Evolutionary conservation across 2,329 filamentous ascomycete genomes (phyloP), one percentile per base, ranked within the genome.

Genomic region (Aspergillus proliferans): DNA sequence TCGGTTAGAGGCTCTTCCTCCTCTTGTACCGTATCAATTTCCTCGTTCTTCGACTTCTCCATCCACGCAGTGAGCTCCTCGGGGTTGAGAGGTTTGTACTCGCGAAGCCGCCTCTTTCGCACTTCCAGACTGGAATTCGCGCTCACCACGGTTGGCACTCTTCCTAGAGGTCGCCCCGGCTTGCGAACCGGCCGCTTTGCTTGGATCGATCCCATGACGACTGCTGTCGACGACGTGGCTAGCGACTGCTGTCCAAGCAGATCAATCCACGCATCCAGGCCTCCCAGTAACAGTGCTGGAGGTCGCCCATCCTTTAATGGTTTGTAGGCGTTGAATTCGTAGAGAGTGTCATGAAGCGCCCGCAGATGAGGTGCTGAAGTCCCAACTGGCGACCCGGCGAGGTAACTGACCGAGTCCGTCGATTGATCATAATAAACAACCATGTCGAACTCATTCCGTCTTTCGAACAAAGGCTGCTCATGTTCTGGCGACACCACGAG

Each of bases 371-470:
- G 73, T 21, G 73, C 70, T 45, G 70, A 75, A 15, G 71, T 74
- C 34, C 65, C 70, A 44, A 65, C 69, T 21, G 70, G 62, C 60
- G 72, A 66, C 68, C 78, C 63, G 68, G 69, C 58, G 49, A 80
- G 70, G 59, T 78, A 94, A 59, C 54, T 74, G 56, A 68, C 79
- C 50, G 61, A 87, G 76, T 65, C 78, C 53, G 81, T 84, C 12
- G 66, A 70, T 56, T 92, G 80, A 66, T 98, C 90, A 65, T 97
- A 95, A 60, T 94, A 93, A 0, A 98, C 87, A 9, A 98, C 80
- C 39, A 96, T 71, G 57, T 97, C 90, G 59, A 87, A 95, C 48
- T 86, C 78, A 54, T 91, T 79, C 12, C 82, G 74, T 47, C 85
- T 80, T 48, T 82, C 83, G 59, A 95, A 95, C 28, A 88, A 75